Evolutionary conservation across 169 alveolate species (phyloP).

Genomic region (Plasmodium malariae): DNA sequence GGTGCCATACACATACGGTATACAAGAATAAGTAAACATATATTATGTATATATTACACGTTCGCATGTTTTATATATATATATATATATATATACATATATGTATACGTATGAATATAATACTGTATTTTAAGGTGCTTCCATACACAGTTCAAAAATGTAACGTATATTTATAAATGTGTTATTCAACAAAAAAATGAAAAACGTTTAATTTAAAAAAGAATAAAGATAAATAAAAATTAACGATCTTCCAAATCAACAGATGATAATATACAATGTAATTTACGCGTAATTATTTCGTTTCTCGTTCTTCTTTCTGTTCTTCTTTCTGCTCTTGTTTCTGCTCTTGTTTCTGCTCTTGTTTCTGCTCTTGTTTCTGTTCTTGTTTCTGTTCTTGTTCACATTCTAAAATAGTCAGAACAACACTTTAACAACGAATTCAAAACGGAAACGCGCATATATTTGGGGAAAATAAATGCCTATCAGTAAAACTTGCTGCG

Average conservation of each 20-base stretch:
- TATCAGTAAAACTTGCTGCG: not conserved
- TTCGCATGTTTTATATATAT: conserved; percentile 8
- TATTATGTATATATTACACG: too few species aligned
- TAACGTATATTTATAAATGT: too few species aligned
- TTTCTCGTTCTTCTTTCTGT: not conserved
- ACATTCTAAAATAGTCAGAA: not conserved
- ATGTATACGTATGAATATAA: not conserved
- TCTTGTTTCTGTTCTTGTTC: too few species aligned
- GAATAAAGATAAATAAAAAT: not conserved
- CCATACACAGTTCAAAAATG: too few species aligned
- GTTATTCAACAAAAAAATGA: not conserved
- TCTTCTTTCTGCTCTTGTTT: not conserved
- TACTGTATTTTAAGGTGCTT: too few species aligned
- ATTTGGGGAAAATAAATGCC: not conserved
- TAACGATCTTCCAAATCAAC: not conserved
- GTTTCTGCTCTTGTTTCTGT: too few species aligned
- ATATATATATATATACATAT: not conserved
- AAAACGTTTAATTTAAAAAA: not conserved
- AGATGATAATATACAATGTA: not conserved
- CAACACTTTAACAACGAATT: not conserved
- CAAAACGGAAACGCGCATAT: not conserved
- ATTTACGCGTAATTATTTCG: not conserved
- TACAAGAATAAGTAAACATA: too few species aligned
- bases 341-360: too few species aligned
- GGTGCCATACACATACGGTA: too few species aligned